A percentile compares a stretch with the other conserved stretches of the same genome.
phyloP scores from a whole-genome alignment of 805 yeast genomes.

The Starmerella sp. region DNA sequence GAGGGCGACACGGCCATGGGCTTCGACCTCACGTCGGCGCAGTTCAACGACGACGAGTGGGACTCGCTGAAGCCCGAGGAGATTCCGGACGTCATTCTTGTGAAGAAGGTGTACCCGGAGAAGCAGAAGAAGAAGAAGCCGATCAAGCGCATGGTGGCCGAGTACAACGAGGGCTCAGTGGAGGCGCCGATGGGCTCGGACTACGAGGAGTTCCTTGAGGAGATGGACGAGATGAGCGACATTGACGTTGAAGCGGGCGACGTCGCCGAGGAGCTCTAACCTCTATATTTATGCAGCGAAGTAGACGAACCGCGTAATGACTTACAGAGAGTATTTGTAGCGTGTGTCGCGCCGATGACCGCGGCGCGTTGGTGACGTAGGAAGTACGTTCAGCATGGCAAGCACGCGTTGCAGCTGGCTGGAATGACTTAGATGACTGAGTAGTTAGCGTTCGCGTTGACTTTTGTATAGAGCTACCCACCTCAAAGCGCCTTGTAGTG shows the following conservation, averaged over 20 bases:
- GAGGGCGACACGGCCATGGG: slow-evolving; percentile 96
- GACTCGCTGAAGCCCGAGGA: slow-evolving; percentile 32
- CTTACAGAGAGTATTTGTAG: too few relatives aligned
- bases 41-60: slow-evolving; percentile 46
- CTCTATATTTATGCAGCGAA: neutral
- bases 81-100: slow-evolving; percentile 69
- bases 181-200: slow-evolving; percentile 33
- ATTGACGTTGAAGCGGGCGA: neutral
- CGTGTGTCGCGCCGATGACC: too few relatives aligned
- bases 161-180: slow-evolving; percentile 78
- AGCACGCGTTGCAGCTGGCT: too few relatives aligned
- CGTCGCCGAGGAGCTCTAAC: neutral
- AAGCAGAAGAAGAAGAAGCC: slow-evolving; percentile 71
- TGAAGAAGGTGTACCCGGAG: slow-evolving; percentile 82
- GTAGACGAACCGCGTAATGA: neutral
- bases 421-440: too few relatives aligned
- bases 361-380: too few relatives aligned
- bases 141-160: slow-evolving; percentile 94
- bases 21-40: slow-evolving; percentile 71
- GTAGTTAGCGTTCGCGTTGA: too few relatives aligned
- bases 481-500: too few relatives aligned
- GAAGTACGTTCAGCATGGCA: too few relatives aligned
- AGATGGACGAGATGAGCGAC: slow-evolving; percentile 53
- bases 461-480: too few relatives aligned
- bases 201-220: slow-evolving; percentile 83